Base-by-base conservation (phyloP, 164 flowering plant genomes). In the Macadamia tetraphylla region DNA sequence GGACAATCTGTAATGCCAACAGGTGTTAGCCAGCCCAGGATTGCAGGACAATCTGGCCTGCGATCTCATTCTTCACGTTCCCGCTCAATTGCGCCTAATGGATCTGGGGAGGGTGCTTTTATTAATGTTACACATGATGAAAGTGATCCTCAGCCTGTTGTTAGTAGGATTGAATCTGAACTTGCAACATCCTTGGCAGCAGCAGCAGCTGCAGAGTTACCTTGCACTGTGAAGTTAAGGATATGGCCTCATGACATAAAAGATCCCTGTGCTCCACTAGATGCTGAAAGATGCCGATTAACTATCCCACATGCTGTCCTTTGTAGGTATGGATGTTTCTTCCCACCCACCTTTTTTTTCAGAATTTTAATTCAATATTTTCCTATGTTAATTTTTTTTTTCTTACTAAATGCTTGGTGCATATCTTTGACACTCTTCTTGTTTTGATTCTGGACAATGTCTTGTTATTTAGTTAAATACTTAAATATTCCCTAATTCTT, bases 231-330 rank as follows among this genome's bases (percentile, higher is more conserved):
- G 74, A 92, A 86, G 83, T 84, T 95, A 15, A 82, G 92, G 77
- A 76, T 95, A 68, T 95, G 99, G 99, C 76, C 87, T 23, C 89
- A 91, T 83, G 90, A 92, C 71, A 76, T 88, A 57, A 87, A 88
- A 75, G 79, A 86, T 75, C 96, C 98, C 10, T 88, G 96, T 82
- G 83, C 82, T 10, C 77, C 66, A 6, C 97, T 95, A 67, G 86
- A 80, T 77, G 68, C 82, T 42, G 93, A 86, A 9, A 83, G 68
- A 72, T 90, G 97, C 63, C 85, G 92, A 18, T 76, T 95, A 70
- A 84, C 79, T 29, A 85, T 95, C 71, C 93, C 97, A 18, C 99
- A 95, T 84, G 99, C 97, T 31, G 99, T 95, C 40, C 99, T 95
- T 75, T 95, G 99, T 67, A 95, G 99, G 99, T 89, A 87, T 71